These are phyloP conservation scores for Solanum etuberosum DNA, from an alignment of 257 asterid species.

Conservation along the genomic window DNA sequence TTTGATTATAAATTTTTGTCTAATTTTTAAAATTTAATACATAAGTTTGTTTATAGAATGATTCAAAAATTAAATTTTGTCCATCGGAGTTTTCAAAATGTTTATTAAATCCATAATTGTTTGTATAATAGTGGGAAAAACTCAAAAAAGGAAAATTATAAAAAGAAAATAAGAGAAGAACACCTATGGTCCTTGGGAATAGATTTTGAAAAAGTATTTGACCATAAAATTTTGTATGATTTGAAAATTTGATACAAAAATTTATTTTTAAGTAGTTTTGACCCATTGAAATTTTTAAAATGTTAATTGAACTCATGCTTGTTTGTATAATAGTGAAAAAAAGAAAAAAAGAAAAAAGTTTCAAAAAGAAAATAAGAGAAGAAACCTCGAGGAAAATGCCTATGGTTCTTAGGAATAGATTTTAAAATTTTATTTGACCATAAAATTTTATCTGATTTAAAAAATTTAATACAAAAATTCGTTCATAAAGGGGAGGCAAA, in stretches of 20 bases:
- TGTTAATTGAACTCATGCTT: background rate
- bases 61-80: background rate
- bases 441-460: too few species aligned
- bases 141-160: background rate
- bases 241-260: background rate
- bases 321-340: background rate
- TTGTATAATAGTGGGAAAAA: background rate
- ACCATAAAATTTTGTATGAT: too few species aligned
- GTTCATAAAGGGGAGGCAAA: background rate
- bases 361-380: background rate
- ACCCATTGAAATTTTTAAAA: background rate
- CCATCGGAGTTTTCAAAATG: background rate
- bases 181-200: background rate
- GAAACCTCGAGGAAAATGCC: background rate
- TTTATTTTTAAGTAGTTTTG: background rate
- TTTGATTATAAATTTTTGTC: too few species aligned
- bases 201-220: too few species aligned
- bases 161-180: background rate
- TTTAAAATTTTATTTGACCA: background rate
- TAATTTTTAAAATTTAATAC: background rate
- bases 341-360: background rate
- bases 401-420: background rate
- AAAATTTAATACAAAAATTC: background rate
- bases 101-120: background rate
- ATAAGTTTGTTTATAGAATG: background rate